phyloP scores from a whole-genome alignment of 2,329 filamentous ascomycete species.

The Monosporascus sp. region DNA sequence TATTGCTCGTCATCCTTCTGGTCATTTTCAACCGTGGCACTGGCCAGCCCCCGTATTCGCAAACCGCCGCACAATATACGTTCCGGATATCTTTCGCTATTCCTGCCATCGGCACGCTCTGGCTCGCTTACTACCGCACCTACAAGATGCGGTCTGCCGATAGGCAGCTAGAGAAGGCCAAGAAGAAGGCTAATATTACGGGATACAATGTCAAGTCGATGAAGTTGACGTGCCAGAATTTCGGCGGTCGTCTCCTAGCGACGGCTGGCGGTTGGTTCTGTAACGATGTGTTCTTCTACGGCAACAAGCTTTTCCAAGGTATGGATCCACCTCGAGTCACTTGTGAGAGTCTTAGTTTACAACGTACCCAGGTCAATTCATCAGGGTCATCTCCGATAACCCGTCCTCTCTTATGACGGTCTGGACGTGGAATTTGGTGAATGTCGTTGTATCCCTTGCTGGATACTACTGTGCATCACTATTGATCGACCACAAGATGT shows the following conservation, averaged over 20 bases:
- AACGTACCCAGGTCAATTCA: conserved; percentile 58
- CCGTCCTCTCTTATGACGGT: conserved; percentile 71
- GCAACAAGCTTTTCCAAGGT: conserved; percentile 93
- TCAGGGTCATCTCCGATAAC: conserved; percentile 68
- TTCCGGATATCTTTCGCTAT: conserved; percentile 91
- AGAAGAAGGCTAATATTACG: conserved; percentile 81
- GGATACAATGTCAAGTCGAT: conserved; percentile 89
- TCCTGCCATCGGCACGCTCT: conserved; percentile 83
- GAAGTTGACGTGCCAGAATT: conserved; percentile 71
- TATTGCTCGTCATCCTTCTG: conserved; percentile 77
- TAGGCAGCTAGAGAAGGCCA: conserved; percentile 74
- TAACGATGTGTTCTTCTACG: conserved; percentile 99
- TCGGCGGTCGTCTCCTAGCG: conserved; percentile 79
- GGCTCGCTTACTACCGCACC: conserved; percentile 93
- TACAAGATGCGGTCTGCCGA: conserved; percentile 90
- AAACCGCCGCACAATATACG: conserved; percentile 76
- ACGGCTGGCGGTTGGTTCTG: conserved; percentile 89
- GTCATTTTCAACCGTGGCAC: conserved; percentile 81
- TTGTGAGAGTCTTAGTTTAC: conserved; percentile 3
- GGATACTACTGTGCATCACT: conserved; percentile 90
- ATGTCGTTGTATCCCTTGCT: conserved; percentile 76
- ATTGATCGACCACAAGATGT: conserved; percentile 92
- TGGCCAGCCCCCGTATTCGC: conserved; percentile 71
- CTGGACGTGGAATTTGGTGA: conserved; percentile 92
- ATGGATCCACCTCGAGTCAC: conserved; percentile 1